Evolutionary conservation across 805 yeast genomes (phyloP).

Genomic region (Lipomyces yamanashiensis): DNA sequence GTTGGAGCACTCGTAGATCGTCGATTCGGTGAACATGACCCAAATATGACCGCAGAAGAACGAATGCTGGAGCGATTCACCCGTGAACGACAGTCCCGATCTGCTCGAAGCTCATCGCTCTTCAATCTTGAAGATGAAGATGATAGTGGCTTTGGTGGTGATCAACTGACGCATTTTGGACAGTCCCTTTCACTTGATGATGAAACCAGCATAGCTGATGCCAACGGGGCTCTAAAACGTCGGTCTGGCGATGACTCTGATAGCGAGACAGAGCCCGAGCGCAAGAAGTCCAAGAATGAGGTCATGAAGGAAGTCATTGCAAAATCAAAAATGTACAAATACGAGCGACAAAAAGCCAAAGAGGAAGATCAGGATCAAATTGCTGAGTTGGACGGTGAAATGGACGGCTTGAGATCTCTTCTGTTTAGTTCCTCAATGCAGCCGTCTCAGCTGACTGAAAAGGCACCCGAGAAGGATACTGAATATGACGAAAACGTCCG

Average conservation of each 20-base stretch:
- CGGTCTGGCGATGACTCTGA: slow-evolving; percentile 37
- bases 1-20: slow-evolving; percentile 82
- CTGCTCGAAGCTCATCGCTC: slow-evolving; percentile 50
- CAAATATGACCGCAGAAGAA: slow-evolving; percentile 77
- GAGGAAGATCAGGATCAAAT: slow-evolving; percentile 46
- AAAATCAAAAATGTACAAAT: slow-evolving; percentile 50
- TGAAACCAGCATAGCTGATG: slow-evolving; percentile 54
- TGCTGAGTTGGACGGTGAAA: slow-evolving; percentile 46
- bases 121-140: slow-evolving; percentile 78
- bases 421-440: slow-evolving; percentile 20
- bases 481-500: slow-evolving; percentile 47
- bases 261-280: slow-evolving; percentile 47
- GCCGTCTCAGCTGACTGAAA: neutral
- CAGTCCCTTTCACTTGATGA: slow-evolving; percentile 65
- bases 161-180: slow-evolving; percentile 77
- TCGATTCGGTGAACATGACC: slow-evolving; percentile 84
- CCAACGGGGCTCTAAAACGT: slow-evolving; percentile 35
- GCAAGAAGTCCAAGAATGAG: slow-evolving; percentile 49
- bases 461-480: slow-evolving; percentile 34
- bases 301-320: slow-evolving; percentile 53
- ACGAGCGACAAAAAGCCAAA: slow-evolving; percentile 49
- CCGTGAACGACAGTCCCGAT: slow-evolving; percentile 68
- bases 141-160: slow-evolving; percentile 47
- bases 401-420: slow-evolving; percentile 41
- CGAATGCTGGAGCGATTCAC: slow-evolving; percentile 95